A percentile compares a stretch with the other conserved stretches of the same genome.
Evolutionary conservation across 768 basidiomycete species (phyloP).

Genomic region (Xerocomellus intermedius): DNA sequence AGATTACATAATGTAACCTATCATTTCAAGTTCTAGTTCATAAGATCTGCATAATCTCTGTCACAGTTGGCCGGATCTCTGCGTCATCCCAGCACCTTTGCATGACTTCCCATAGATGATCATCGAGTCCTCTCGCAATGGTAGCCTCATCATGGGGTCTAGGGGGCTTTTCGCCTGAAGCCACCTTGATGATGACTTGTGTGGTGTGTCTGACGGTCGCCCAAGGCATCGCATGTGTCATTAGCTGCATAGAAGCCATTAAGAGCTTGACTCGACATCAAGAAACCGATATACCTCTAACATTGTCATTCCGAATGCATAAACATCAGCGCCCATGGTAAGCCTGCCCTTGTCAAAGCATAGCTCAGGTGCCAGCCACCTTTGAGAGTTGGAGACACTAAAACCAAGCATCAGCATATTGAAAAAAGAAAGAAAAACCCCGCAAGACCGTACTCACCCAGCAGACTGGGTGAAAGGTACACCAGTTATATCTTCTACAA

Average conservation of each 20-base stretch:
- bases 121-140: conserved; percentile 42
- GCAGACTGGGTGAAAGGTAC: conserved; percentile 52
- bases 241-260: conserved; percentile 35
- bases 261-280: neutral
- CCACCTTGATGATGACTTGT: conserved; percentile 47
- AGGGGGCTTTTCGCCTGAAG: conserved; percentile 41
- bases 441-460: conserved; percentile 20
- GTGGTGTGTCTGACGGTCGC: conserved; percentile 49
- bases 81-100: conserved; percentile 43
- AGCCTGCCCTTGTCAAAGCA: conserved; percentile 49
- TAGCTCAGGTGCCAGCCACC: conserved; percentile 58
- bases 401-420: neutral
- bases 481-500: conserved; percentile 56
- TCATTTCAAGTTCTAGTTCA: neutral
- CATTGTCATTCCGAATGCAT: conserved; percentile 56
- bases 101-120: conserved; percentile 46
- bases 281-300: conserved; percentile 42
- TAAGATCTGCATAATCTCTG: conserved; percentile 30
- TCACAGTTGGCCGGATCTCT: conserved; percentile 40
- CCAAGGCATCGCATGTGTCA: conserved; percentile 56
- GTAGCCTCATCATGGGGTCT: conserved; percentile 38
- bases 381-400: conserved; percentile 35
- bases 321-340: conserved; percentile 50
- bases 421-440: neutral
- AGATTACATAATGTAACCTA: conserved; percentile 16